Evolutionary conservation across 2,329 filamentous ascomycete genomes (phyloP).

Genomic region (Apiospora saccharicola): DNA sequence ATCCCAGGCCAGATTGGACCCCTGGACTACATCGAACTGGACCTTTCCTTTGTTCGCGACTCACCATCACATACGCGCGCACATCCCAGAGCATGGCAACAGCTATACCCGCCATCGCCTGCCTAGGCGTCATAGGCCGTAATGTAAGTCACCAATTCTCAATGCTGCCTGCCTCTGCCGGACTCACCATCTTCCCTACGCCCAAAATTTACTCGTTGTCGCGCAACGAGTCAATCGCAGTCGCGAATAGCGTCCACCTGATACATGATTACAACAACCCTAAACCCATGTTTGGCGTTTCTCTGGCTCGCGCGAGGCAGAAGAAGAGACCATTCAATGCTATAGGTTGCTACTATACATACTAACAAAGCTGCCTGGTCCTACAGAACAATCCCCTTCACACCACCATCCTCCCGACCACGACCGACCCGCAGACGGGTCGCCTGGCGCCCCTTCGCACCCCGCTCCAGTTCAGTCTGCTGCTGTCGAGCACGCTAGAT

Average conservation of each 20-base stretch:
- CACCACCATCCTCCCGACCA: constrained; percentile 84
- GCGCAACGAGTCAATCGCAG: neutral
- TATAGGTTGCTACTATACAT: neutral
- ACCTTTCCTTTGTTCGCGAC: constrained; percentile 9
- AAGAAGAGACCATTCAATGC: neutral
- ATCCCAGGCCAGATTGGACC: constrained; percentile 7
- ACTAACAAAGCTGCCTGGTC: neutral
- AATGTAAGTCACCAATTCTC: constrained; percentile 65
- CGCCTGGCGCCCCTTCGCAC: constrained; percentile 67
- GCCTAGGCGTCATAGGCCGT: constrained; percentile 92
- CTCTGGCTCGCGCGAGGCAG: neutral
- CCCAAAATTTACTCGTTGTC: neutral
- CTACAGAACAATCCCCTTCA: constrained; percentile 93
- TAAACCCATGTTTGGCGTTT: neutral
- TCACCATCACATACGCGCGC: constrained; percentile 1
- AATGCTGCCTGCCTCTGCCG: neutral
- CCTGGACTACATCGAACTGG: neutral
- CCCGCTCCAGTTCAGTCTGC: constrained; percentile 88
- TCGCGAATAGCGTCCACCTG: neutral
- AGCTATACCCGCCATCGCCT: constrained; percentile 82
- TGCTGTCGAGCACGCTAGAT: constrained; percentile 90
- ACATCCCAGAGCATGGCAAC: constrained; percentile 57
- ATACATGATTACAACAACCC: constrained; percentile 20
- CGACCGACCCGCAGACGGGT: constrained; percentile 48
- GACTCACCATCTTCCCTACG: neutral